Conservation (phyloP, 768 basidiomycete species). For the Lactarius sp. region DNA sequence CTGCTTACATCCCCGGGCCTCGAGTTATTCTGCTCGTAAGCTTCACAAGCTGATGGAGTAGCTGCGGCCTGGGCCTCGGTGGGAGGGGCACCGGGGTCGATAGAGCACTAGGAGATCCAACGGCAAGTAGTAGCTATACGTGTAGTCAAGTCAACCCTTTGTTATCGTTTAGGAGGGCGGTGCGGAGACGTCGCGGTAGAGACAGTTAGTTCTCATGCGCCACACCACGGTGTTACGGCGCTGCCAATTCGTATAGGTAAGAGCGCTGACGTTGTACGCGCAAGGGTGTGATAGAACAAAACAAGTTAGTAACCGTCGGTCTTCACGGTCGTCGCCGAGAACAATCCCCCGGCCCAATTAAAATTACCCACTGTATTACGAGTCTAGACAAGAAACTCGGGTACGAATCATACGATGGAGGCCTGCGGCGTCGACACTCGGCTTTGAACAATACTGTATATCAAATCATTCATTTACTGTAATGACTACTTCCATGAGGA, state of each 20-base stretch:
- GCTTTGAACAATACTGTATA: too few relatives aligned
- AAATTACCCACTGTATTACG: neutral
- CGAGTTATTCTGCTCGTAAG: too few relatives aligned
- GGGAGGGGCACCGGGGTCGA: neutral
- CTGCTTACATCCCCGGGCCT: neutral
- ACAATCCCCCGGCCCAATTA: neutral
- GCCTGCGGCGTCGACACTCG: neutral
- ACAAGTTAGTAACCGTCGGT: neutral
- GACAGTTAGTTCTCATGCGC: neutral
- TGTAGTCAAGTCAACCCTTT: too few relatives aligned
- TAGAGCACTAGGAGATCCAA: too few relatives aligned
- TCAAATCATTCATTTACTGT: too few relatives aligned
- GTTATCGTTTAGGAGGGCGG: too few relatives aligned
- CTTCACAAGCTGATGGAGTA: neutral
- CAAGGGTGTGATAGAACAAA: neutral
- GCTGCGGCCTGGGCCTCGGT: neutral
- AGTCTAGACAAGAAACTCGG: neutral
- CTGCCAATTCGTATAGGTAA: neutral
- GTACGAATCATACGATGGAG: neutral
- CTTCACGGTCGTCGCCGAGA: neutral
- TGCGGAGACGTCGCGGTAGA: too few relatives aligned
- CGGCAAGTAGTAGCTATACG: too few relatives aligned
- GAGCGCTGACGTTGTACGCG: neutral
- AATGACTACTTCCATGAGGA: neutral
- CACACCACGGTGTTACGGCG: neutral